Percentiles rank a stretch among this genome's conserved stretches.
Conservation (phyloP, 2,329 filamentous ascomycete genomes). For the Colletotrichum sp. region DNA sequence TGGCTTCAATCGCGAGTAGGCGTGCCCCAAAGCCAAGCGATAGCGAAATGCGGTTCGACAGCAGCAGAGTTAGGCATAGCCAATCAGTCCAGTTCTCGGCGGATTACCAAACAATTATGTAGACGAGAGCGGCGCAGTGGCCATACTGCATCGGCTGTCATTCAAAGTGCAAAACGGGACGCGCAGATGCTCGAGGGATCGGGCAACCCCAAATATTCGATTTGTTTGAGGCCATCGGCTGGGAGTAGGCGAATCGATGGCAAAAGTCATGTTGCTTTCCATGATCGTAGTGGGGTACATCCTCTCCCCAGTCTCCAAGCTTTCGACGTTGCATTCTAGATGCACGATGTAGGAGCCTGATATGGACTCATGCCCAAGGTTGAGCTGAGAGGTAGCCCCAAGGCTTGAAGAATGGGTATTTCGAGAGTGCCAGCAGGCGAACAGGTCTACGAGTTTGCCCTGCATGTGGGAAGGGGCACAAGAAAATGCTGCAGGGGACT, state of each 20-base stretch:
- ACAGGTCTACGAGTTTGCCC: not conserved
- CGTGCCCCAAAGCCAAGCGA: not conserved
- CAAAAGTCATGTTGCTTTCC: not conserved
- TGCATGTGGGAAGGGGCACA: not conserved
- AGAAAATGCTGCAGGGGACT: not conserved
- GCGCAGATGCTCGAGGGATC: not conserved
- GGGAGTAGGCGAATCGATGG: not conserved
- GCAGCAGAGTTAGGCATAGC: not conserved
- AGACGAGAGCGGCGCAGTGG: not conserved
- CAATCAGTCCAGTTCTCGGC: not conserved
- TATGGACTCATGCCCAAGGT: not conserved
- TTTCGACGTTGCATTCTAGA: not conserved
- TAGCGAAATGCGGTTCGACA: not conserved
- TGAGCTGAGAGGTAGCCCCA: not conserved
- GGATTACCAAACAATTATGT: not conserved
- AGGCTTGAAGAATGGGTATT: not conserved
- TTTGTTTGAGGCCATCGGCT: too few species aligned
- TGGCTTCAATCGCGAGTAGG: not conserved
- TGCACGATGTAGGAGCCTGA: not conserved
- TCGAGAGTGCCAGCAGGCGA: not conserved
- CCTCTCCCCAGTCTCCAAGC: not conserved
- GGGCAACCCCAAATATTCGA: too few species aligned
- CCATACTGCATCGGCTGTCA: not conserved
- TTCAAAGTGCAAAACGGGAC: not conserved
- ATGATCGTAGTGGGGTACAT: not conserved